Evolutionary conservation across 1,284 basidiomycete species (phyloP).

Genomic region (Ceratobasidium papillatum): DNA sequence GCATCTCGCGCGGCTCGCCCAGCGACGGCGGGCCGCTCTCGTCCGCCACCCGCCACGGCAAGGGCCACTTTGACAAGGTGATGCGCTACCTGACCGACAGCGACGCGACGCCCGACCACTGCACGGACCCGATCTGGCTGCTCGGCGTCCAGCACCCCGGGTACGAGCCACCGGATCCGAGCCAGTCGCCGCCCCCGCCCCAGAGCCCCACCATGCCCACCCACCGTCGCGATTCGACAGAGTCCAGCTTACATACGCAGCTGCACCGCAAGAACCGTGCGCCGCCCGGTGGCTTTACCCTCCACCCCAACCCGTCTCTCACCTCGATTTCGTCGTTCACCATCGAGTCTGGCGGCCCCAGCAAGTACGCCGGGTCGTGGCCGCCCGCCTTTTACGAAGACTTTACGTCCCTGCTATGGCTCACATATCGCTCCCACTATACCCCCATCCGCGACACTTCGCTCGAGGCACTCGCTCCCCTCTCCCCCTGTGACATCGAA

Average conservation of each 20-base stretch:
- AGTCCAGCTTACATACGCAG: conserved; percentile 50
- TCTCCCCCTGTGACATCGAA: conserved; percentile 50
- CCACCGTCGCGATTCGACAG: conserved; percentile 48
- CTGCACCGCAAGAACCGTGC: conserved; percentile 54
- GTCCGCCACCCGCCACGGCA: conserved; percentile 70
- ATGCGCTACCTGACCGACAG: conserved; percentile 85
- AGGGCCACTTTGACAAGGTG: conserved; percentile 77
- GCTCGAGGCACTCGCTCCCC: conserved; percentile 61
- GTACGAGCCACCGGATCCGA: conserved; percentile 62
- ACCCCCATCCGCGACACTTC: conserved; percentile 78
- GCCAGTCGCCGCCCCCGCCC: conserved; percentile 43
- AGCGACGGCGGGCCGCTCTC: conserved; percentile 56
- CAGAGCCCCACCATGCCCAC: conserved; percentile 36
- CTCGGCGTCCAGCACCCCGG: conserved; percentile 81
- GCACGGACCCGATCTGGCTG: conserved; percentile 82
- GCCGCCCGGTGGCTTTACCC: conserved; percentile 45
- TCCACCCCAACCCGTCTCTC: conserved; percentile 47
- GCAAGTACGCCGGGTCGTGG: conserved; percentile 57
- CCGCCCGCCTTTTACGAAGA: conserved; percentile 88
- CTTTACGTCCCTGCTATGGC: conserved; percentile 87
- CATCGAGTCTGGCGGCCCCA: conserved; percentile 47
- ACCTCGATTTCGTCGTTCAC: conserved; percentile 46
- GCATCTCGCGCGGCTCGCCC: conserved; percentile 22
- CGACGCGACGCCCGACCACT: conserved; percentile 83
- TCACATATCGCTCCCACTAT: conserved; percentile 93